A percentile compares a stretch with the other conserved stretches of the same genome.
Conservation (phyloP, 495 filamentous ascomycete species). For the Hyaloscypha hepaticicola region DNA sequence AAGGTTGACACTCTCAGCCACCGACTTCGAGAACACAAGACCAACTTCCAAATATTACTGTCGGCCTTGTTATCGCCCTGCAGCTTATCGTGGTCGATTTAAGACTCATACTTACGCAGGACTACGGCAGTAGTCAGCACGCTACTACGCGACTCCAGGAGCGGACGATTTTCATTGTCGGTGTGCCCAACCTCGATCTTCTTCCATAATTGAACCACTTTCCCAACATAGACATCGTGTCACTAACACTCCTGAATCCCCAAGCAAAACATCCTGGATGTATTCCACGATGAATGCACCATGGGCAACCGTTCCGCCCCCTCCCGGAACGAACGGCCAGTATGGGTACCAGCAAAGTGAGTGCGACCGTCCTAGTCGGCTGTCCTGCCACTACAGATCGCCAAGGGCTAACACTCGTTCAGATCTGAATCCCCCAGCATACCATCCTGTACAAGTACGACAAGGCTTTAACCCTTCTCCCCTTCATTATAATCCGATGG, state of each 20-base stretch:
- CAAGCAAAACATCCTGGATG: constrained; percentile 22
- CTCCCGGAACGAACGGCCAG: constrained; percentile 25
- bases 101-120: constrained; percentile 10
- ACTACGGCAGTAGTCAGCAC: constrained; percentile 3
- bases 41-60: neutral
- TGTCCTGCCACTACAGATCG: neutral
- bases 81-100: constrained; percentile 7
- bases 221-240: constrained; percentile 8
- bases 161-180: neutral
- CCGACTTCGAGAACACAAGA: constrained; percentile 3
- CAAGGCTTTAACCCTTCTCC: constrained; percentile 33
- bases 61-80: constrained; percentile 10
- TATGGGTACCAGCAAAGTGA: constrained; percentile 31
- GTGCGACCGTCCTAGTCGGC: constrained; percentile 15
- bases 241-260: constrained; percentile 27
- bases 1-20: neutral
- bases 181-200: constrained; percentile 13
- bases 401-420: constrained; percentile 19
- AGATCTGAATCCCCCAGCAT: constrained; percentile 45
- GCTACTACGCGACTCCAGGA: neutral
- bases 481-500: constrained; percentile 48
- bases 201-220: constrained; percentile 2
- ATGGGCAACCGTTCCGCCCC: constrained; percentile 28
- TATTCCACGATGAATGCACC: constrained; percentile 28
- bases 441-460: constrained; percentile 47